A percentile compares a stretch with the other conserved stretches of the same genome.
These are phyloP conservation scores for Lobosporangium transversale DNA, from an alignment of 192 early-diverging fungal genomes.

Conservation along the genomic window DNA sequence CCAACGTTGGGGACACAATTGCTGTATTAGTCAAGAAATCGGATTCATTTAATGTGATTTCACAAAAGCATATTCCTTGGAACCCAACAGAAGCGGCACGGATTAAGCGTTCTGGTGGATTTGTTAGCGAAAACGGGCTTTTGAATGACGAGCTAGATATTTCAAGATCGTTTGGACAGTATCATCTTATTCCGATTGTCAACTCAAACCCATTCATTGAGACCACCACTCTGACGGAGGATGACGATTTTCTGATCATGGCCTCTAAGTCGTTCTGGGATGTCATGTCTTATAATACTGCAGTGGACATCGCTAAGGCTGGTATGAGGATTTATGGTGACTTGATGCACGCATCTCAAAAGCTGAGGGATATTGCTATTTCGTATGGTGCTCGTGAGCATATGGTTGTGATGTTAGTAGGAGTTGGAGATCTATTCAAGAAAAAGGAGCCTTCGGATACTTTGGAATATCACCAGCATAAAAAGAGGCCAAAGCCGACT, in stretches of 20 bases:
- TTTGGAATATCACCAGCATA: slow-evolving; percentile 43
- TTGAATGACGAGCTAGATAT: slow-evolving; percentile 82
- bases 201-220: slow-evolving; percentile 88
- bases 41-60: slow-evolving; percentile 73
- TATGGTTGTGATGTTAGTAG: slow-evolving; percentile 91
- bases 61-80: slow-evolving; percentile 77
- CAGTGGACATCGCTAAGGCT: slow-evolving; percentile 87
- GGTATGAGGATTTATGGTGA: slow-evolving; percentile 67
- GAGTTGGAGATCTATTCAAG: slow-evolving; percentile 83
- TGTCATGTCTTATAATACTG: slow-evolving; percentile 78
- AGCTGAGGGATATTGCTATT: slow-evolving; percentile 88
- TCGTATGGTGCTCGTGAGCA: slow-evolving; percentile 80
- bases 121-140: slow-evolving; percentile 77
- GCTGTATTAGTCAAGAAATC: slow-evolving; percentile 82
- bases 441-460: slow-evolving; percentile 31
- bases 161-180: slow-evolving; percentile 91
- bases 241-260: slow-evolving; percentile 85
- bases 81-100: slow-evolving; percentile 74
- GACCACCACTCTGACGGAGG: slow-evolving; percentile 78
- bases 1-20: slow-evolving; percentile 87
- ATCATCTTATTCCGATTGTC: slow-evolving; percentile 81
- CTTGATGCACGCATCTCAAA: slow-evolving; percentile 79
- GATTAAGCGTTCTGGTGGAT: slow-evolving; percentile 84
- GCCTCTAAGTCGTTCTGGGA: slow-evolving; percentile 83
- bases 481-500: slow-evolving; percentile 56